phyloP scores from a whole-genome alignment of 306 rosid species.

The Sindora glabra region DNA sequence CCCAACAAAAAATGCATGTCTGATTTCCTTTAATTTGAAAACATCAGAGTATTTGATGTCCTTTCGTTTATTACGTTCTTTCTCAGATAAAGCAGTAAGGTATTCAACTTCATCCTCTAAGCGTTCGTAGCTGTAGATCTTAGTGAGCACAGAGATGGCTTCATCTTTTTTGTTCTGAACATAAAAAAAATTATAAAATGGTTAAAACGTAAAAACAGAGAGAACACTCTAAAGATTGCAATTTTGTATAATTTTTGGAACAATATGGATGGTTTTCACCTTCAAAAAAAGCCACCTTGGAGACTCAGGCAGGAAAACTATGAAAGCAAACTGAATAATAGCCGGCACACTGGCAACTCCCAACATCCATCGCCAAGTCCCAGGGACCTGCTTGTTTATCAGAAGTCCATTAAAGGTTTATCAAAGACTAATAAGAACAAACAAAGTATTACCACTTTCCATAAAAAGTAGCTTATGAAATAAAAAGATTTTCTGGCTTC shows the following conservation, averaged over 20 bases:
- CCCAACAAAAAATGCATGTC: not conserved
- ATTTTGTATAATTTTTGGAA: not conserved
- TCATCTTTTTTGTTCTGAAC: not conserved
- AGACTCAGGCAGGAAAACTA: conserved; percentile 72
- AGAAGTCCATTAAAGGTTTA: conserved; percentile 4
- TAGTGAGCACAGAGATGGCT: not conserved
- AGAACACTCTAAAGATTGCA: not conserved
- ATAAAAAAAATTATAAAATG: not conserved
- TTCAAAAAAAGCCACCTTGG: conserved; percentile 78
- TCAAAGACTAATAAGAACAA: not conserved
- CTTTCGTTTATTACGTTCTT: not conserved
- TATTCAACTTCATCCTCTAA: not conserved
- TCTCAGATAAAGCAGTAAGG: not conserved
- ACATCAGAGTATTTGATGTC: not conserved
- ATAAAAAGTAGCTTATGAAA: not conserved
- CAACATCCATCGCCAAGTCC: conserved; percentile 92
- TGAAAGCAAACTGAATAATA: conserved; percentile 49
- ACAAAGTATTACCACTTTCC: not conserved
- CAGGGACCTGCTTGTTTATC: conserved; percentile 58
- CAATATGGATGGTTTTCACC: conserved; percentile 20
- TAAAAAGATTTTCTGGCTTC: not conserved
- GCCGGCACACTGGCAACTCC: conserved; percentile 72
- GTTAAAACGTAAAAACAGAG: not conserved
- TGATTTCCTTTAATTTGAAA: not conserved
- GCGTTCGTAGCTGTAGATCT: not conserved